These are phyloP conservation scores for Aspergillus leporis DNA, from an alignment of 495 filamentous ascomycete species.

Conservation along the genomic window DNA sequence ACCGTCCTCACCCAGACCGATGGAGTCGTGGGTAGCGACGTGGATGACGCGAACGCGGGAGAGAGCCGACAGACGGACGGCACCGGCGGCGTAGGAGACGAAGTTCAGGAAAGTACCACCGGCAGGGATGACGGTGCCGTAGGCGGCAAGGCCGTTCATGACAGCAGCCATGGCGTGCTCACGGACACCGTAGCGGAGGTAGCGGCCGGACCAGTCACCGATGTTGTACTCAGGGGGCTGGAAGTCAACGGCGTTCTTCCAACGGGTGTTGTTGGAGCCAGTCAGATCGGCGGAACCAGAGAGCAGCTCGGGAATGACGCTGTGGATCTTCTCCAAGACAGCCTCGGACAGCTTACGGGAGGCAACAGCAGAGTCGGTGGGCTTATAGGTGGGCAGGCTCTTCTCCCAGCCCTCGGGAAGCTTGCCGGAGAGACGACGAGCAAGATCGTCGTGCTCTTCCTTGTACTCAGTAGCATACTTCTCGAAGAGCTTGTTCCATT, in stretches of 20 bases:
- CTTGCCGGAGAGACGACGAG: slow-evolving; percentile 75
- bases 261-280: slow-evolving; percentile 96
- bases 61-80: slow-evolving; percentile 89
- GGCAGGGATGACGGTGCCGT: slow-evolving; percentile 92
- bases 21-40: slow-evolving; percentile 98
- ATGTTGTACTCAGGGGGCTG: slow-evolving; percentile 84
- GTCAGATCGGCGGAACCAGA: slow-evolving; percentile 98
- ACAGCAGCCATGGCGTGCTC: slow-evolving; percentile 97
- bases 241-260: slow-evolving; percentile 97
- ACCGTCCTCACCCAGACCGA: slow-evolving; percentile 98
- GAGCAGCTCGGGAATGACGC: slow-evolving; percentile 81
- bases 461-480: slow-evolving; percentile 80
- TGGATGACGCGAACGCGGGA: slow-evolving; percentile 92
- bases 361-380: slow-evolving; percentile 79
- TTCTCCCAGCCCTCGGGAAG: slow-evolving; percentile 98
- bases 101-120: slow-evolving; percentile 99
- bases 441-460: slow-evolving; percentile 74
- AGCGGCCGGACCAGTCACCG: slow-evolving; percentile 87
- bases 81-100: slow-evolving; percentile 95
- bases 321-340: slow-evolving; percentile 86
- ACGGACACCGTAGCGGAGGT: slow-evolving; percentile 95
- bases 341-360: slow-evolving; percentile 95
- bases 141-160: slow-evolving; percentile 96
- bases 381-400: slow-evolving; percentile 86
- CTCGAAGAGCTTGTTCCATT: slow-evolving; percentile 92